Percentiles rank a stretch among this genome's conserved stretches.
phyloP scores from a whole-genome alignment of 2,329 filamentous ascomycete species.

The Aspergillus chevalieri region DNA sequence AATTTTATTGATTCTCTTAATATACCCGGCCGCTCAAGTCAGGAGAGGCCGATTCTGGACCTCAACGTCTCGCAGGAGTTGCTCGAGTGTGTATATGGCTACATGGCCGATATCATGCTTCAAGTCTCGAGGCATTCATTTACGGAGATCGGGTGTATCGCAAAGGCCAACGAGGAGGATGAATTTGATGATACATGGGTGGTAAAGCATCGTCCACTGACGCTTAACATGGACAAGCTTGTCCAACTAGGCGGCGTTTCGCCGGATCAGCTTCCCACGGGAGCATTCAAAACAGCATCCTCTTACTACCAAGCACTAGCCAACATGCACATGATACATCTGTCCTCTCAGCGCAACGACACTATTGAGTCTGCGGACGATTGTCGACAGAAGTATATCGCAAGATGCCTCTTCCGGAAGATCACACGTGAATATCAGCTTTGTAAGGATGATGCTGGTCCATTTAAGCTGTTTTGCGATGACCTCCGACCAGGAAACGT shows the following conservation, averaged over 20 bases:
- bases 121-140: conserved; percentile 33
- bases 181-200: conserved; percentile 9
- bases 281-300: conserved; percentile 22
- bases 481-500: conserved; percentile 12
- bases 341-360: conserved; percentile 36
- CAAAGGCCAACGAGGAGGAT: conserved; percentile 8
- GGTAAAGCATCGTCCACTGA: conserved; percentile 30
- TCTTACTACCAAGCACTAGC: conserved; percentile 36
- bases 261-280: conserved; percentile 5
- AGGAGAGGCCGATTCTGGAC: conserved; percentile 20
- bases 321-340: conserved; percentile 38
- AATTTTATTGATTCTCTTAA: not conserved
- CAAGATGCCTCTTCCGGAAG: conserved; percentile 14
- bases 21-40: not conserved
- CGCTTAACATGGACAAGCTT: conserved; percentile 39
- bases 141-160: conserved; percentile 33
- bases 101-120: conserved; percentile 37
- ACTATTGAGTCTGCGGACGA: conserved; percentile 22
- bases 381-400: conserved; percentile 15
- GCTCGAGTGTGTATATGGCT: conserved; percentile 31
- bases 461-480: conserved; percentile 9
- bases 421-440: conserved; percentile 7
- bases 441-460: conserved; percentile 10
- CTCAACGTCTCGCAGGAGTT: conserved; percentile 28
- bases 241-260: conserved; percentile 16